Evolutionary conservation across 352 stramenopile species (phyloP), one percentile per base, ranked within the genome.

Genomic region (Pythium rhizo-oryzae): DNA sequence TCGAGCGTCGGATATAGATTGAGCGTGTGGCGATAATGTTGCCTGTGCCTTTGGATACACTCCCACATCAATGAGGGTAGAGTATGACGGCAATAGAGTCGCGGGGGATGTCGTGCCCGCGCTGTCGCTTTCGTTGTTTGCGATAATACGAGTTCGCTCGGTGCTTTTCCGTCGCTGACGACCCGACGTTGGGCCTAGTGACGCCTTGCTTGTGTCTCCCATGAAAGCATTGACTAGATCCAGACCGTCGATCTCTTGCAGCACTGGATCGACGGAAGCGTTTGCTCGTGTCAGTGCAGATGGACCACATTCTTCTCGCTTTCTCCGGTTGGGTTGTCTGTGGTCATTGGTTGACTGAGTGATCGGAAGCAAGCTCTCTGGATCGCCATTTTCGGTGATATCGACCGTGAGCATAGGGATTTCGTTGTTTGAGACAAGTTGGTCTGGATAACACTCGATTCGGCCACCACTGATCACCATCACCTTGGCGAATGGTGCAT

Each of bases 231-330:
- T 59, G 8, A 91, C 82, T 15, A 94, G 77, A 43, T 92, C 84
- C 11, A 85, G 65, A 12, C 84, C 84, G 49, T 94, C 91, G 49
- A 85, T 86, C 30, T 90, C 78, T 59, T 84, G 53, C 5, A 93
- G 54, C 18, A 65, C 49, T 15, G 66, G n/a, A 47, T 72, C 58
- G 18, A 46, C 44, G 5, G 30, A 25, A 2, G 44, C 23, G 3
- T 44, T 8, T 7, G 8, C 18, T 16, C 58, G 58, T 47, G 28
- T 47, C 50, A 28, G 2, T 24, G 28, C 54, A 21, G 19, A 1
- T 54, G 11, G 37, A 30, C 63, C 58, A n/a, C 21, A 47, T 5
- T 70, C 58, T 35, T 70, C 47, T 21, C 49, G 30, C 51, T 46
- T 18, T 18, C 23, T 63, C 35, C 67, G 63, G 35, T 65, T 56